These are phyloP conservation scores for Suhomyces chickasaworum DNA, from an alignment of 1,139 yeast species.

Conservation along the genomic window DNA sequence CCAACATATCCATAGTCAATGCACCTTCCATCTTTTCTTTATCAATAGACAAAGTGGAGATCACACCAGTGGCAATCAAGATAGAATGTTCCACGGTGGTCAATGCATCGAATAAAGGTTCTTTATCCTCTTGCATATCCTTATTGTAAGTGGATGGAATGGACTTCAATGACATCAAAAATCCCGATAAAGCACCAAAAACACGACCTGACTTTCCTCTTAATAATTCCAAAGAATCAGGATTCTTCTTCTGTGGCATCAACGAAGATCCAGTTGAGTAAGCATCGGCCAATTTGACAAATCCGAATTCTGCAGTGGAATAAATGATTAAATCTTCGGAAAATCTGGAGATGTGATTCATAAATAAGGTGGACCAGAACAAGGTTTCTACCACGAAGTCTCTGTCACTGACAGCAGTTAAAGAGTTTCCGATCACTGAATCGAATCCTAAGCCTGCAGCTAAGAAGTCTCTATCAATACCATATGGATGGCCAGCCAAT, in stretches of 20 bases:
- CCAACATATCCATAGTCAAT: slow-evolving; percentile 97
- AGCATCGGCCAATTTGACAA: slow-evolving; percentile 90
- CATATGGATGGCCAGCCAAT: slow-evolving; percentile 98
- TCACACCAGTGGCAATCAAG: slow-evolving; percentile 92
- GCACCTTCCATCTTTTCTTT: slow-evolving; percentile 80
- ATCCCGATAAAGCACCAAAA: slow-evolving; percentile 92
- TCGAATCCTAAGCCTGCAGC: slow-evolving; percentile 78
- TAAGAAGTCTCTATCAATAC: slow-evolving; percentile 88
- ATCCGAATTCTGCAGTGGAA: slow-evolving; percentile 97
- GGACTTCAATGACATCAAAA: slow-evolving; percentile 92
- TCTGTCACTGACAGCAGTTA: slow-evolving; percentile 94
- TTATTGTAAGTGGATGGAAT: slow-evolving; percentile 97
- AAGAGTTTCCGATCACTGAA: slow-evolving; percentile 89
- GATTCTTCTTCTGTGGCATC: slow-evolving; percentile 99
- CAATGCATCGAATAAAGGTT: slow-evolving; percentile 90
- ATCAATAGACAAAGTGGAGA: slow-evolving; percentile 78
- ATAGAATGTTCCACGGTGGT: slow-evolving; percentile 91
- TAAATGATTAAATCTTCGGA: slow-evolving; percentile 94
- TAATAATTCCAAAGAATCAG: slow-evolving; percentile 90
- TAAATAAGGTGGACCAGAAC: slow-evolving; percentile 95
- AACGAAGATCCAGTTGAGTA: slow-evolving; percentile 97
- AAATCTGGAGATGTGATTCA: slow-evolving; percentile 92
- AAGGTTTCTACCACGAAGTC: slow-evolving; percentile 96
- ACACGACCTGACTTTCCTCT: slow-evolving; percentile 98
- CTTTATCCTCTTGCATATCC: slow-evolving; percentile 99